A percentile compares a stretch with the other conserved stretches of the same genome.
Evolutionary conservation across 2,329 filamentous ascomycete species (phyloP).

Genomic region (Aspergillus viridinutans): DNA sequence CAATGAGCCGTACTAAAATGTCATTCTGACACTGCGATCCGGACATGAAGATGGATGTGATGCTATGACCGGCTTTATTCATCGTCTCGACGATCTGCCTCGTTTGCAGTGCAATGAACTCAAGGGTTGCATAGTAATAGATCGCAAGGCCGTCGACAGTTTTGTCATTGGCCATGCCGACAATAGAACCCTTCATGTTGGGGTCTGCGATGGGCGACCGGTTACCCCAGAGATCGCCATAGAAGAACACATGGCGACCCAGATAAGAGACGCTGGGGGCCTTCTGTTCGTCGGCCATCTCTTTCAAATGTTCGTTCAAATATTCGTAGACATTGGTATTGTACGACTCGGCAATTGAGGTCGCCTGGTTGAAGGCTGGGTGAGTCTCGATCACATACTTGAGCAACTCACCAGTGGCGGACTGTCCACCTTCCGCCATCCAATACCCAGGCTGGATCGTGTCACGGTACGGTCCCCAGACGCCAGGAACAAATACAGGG

Average conservation of each 20-base stretch:
- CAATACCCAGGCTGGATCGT: conserved; percentile 88
- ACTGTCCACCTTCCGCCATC: conserved; percentile 97
- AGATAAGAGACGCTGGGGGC: conserved; percentile 81
- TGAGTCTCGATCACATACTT: conserved; percentile 95
- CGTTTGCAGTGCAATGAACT: conserved; percentile 97
- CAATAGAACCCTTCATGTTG: conserved; percentile 84
- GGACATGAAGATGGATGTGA: conserved; percentile 96
- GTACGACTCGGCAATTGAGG: conserved; percentile 73
- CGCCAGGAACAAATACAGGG: conserved; percentile 87
- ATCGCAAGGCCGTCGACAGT: conserved; percentile 81
- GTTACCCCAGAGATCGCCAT: conserved; percentile 96
- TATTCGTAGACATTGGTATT: conserved; percentile 93
- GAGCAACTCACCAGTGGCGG: conserved; percentile 88
- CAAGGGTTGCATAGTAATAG: conserved; percentile 93
- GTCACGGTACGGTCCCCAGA: conserved; percentile 96
- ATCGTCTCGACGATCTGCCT: conserved; percentile 91
- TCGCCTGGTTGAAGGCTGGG: conserved; percentile 77
- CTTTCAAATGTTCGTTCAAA: conserved; percentile 79
- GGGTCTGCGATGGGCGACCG: conserved; percentile 89
- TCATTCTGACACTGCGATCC: conserved; percentile 96
- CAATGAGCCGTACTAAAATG: conserved; percentile 85
- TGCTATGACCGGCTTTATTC: conserved; percentile 83
- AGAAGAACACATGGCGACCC: conserved; percentile 95
- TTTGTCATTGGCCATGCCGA: conserved; percentile 83
- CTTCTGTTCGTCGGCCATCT: conserved; percentile 63